Percentiles rank a stretch among this genome's conserved stretches.
Evolutionary conservation across 768 basidiomycete species (phyloP).

Genomic region (Galerina marginata): DNA sequence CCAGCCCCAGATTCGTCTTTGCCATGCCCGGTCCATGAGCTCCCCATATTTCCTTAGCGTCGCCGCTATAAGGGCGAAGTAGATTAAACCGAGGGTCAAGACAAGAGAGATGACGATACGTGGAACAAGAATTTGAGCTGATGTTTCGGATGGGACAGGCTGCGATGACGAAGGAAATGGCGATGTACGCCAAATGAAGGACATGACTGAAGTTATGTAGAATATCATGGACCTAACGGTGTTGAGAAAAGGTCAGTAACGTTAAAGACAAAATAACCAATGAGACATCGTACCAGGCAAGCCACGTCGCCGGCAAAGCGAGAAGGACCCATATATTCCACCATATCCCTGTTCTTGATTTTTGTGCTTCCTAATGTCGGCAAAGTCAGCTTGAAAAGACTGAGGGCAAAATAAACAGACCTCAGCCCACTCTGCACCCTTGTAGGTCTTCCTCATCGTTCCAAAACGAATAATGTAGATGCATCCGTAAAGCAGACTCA

Average conservation of each 20-base stretch:
- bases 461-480: conserved; percentile 66
- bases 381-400: too few relatives aligned
- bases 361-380: conserved; percentile 67
- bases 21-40: conserved; percentile 30
- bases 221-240: conserved; percentile 58
- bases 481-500: conserved; percentile 65
- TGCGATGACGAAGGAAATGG: conserved; percentile 33
- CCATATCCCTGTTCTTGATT: conserved; percentile 26
- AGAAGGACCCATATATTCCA: conserved; percentile 72
- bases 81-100: conserved; percentile 54
- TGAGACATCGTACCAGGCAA: conserved; percentile 64
- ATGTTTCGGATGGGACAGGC: conserved; percentile 13
- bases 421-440: conserved; percentile 64
- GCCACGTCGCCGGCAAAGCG: conserved; percentile 68
- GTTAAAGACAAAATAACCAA: background rate
- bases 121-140: conserved; percentile 25
- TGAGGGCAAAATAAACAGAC: conserved; percentile 42
- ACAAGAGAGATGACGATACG: conserved; percentile 55
- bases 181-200: conserved; percentile 66
- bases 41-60: conserved; percentile 29
- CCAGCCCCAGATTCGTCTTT: conserved; percentile 22
- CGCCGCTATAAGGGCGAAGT: conserved; percentile 20
- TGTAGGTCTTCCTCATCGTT: conserved; percentile 63
- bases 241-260: background rate
- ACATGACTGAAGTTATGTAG: conserved; percentile 59